phyloP scores from a whole-genome alignment of 2,329 filamentous ascomycete genomes.

The Lasiodiplodia gonubiensis region DNA sequence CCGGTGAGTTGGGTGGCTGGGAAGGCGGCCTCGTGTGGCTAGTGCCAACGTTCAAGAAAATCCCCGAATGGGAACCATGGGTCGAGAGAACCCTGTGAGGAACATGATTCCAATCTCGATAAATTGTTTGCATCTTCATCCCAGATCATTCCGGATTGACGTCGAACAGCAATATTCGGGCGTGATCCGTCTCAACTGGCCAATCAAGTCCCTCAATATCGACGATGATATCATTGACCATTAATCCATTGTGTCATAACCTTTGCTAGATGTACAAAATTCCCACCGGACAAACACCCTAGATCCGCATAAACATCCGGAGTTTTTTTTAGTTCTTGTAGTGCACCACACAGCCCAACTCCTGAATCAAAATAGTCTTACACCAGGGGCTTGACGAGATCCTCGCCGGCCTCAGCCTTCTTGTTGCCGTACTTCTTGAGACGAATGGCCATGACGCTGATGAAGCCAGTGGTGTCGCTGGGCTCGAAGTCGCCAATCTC shows the following conservation, averaged over 20 bases:
- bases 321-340: conserved; percentile 5
- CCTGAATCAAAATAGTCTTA: not conserved
- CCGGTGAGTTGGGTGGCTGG: conserved; percentile 40
- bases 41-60: conserved; percentile 46
- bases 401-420: conserved; percentile 30
- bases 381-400: conserved; percentile 23
- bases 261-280: conserved; percentile 18
- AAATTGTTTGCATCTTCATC: too few relatives aligned
- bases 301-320: not conserved
- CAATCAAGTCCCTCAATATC: not conserved
- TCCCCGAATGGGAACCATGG: conserved; percentile 43
- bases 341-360: not conserved
- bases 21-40: conserved; percentile 47
- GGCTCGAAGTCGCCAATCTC: conserved; percentile 71
- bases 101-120: too few relatives aligned
- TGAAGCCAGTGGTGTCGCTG: conserved; percentile 70
- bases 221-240: conserved; percentile 3
- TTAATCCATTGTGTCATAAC: conserved; percentile 25
- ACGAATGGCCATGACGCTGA: conserved; percentile 70
- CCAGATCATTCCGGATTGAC: too few relatives aligned
- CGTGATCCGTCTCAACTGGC: not conserved
- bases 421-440: conserved; percentile 30
- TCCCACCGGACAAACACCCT: not conserved
- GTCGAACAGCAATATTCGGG: too few relatives aligned
- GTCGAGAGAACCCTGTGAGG: conserved; percentile 1